phyloP scores from a whole-genome alignment of 176 grass and related monocot species.

The Ampelocalamus luodianensis region DNA sequence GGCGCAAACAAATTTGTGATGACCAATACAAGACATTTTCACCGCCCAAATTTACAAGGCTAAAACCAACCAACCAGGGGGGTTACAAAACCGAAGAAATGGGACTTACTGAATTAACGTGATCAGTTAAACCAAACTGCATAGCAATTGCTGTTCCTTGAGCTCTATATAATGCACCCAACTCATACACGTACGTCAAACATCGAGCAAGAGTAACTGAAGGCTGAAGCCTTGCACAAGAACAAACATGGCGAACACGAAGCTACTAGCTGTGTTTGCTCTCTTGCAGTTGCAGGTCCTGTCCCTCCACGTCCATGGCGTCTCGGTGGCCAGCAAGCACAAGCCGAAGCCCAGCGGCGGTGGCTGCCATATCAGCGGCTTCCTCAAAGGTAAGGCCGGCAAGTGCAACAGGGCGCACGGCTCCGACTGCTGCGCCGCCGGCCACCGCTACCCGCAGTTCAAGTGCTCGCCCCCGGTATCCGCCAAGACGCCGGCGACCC shows the following conservation, averaged over 20 bases:
- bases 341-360: not conserved
- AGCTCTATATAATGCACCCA: constrained; percentile 31
- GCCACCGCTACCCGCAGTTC: constrained; percentile 57
- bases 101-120: not conserved
- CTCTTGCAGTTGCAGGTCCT: constrained; percentile 53
- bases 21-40: not conserved
- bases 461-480: constrained; percentile 55
- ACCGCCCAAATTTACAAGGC: not conserved
- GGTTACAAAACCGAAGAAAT: constrained; percentile 6
- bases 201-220: not conserved
- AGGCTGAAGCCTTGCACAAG: not conserved
- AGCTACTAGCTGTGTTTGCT: constrained; percentile 24
- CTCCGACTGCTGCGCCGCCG: constrained; percentile 50
- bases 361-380: constrained; percentile 28
- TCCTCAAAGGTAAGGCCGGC: constrained; percentile 42
- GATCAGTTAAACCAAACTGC: constrained; percentile 14
- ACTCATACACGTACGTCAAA: not conserved
- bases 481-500: constrained; percentile 38
- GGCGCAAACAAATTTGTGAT: not conserved
- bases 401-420: constrained; percentile 44
- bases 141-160: not conserved
- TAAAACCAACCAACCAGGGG: not conserved
- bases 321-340: not conserved
- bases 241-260: constrained; percentile 26
- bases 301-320: constrained; percentile 31